phyloP scores from a whole-genome alignment of 1,284 basidiomycete genomes.

The Apiotrichum domesticum region DNA sequence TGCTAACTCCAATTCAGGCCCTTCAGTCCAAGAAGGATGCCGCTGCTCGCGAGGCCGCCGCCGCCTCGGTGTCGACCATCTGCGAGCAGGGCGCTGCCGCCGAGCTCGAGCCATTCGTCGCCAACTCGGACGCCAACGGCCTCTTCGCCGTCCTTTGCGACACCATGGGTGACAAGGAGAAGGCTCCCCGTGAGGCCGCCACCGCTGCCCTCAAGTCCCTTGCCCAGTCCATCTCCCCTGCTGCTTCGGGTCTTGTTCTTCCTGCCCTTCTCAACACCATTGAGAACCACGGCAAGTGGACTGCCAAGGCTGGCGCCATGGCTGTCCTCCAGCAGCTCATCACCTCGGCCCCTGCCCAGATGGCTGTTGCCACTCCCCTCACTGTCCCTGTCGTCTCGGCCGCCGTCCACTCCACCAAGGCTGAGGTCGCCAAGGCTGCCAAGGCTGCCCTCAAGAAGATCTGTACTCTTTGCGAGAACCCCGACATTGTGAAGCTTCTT shows the following conservation, averaged over 20 bases:
- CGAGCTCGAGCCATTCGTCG: constrained; percentile 84
- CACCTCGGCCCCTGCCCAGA: constrained; percentile 73
- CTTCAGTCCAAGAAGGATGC: constrained; percentile 56
- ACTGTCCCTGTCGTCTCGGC: constrained; percentile 93
- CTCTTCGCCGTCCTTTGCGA: constrained; percentile 83
- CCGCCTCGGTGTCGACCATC: constrained; percentile 49
- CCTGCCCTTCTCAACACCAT: constrained; percentile 71
- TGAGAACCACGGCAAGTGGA: constrained; percentile 97
- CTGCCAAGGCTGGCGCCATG: constrained; percentile 90
- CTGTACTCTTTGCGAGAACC: constrained; percentile 80
- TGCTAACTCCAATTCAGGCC: constrained; percentile 36
- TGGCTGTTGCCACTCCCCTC: constrained; percentile 86
- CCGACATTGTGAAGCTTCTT: constrained; percentile 1
- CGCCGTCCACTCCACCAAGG: constrained; percentile 99
- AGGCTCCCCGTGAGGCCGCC: constrained; percentile 63
- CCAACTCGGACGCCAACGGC: constrained; percentile 60
- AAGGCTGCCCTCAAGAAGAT: constrained; percentile 13
- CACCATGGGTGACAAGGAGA: constrained; percentile 81
- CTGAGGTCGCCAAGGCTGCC: constrained; percentile 78
- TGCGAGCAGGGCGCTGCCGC: constrained; percentile 72
- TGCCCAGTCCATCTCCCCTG: constrained; percentile 79
- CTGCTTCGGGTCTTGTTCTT: constrained; percentile 79
- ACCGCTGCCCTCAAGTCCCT: constrained; percentile 76
- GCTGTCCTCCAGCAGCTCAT: constrained; percentile 86
- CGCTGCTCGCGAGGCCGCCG: constrained; percentile 45